phyloP scores from a whole-genome alignment of 2,329 filamentous ascomycete species.

The Cytospora piceicola region DNA sequence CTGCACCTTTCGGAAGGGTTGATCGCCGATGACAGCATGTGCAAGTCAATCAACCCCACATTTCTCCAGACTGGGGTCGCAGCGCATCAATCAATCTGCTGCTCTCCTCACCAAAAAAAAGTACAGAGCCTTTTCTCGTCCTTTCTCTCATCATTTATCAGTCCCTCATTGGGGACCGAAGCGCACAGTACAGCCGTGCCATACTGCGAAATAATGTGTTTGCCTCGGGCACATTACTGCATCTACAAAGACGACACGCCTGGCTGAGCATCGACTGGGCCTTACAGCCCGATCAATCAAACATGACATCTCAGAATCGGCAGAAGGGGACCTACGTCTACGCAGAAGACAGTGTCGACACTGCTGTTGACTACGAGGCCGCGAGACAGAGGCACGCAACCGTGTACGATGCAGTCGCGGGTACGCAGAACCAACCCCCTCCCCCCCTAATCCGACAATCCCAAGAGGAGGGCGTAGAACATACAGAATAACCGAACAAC shows the following conservation, averaged over 20 bases:
- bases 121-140: background rate
- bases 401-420: conserved; percentile 75
- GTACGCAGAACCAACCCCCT: conserved; percentile 44
- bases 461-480: conserved; percentile 25
- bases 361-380: conserved; percentile 35
- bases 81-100: conserved; percentile 12
- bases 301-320: conserved; percentile 35
- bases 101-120: background rate
- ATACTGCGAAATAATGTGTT: conserved; percentile 4
- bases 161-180: background rate
- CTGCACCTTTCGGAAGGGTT: too few species aligned
- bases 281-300: background rate
- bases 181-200: background rate
- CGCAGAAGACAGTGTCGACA: conserved; percentile 29
- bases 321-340: conserved; percentile 32
- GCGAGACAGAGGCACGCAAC: conserved; percentile 50
- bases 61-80: conserved; percentile 4
- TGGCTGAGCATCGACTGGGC: background rate
- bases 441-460: background rate
- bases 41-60: background rate
- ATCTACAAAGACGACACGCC: background rate
- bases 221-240: background rate
- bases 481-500: conserved; percentile 10
- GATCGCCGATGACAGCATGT: too few species aligned
- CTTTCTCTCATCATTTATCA: background rate